Conservation (phyloP, 441 rosid species). For the Erodium texanum region DNA sequence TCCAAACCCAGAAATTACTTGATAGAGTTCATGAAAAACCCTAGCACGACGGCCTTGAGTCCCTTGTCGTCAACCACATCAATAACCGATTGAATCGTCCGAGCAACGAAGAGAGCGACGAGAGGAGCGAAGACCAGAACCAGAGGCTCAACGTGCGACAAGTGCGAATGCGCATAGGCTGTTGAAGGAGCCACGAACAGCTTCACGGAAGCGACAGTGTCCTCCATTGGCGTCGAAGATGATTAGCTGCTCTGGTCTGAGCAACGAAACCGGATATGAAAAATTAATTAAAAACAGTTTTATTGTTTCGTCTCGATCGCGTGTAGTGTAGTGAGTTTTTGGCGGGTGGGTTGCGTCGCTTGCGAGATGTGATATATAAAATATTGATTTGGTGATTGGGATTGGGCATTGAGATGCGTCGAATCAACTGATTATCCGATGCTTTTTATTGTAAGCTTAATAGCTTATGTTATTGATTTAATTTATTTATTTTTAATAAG, state of each 20-base stretch:
- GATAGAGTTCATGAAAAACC: constrained; percentile 44
- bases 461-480: too few relatives aligned
- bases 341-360: too few relatives aligned
- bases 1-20: constrained; percentile 33
- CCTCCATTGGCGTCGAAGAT: constrained; percentile 15
- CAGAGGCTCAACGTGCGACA: constrained; percentile 67
- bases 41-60: constrained; percentile 40
- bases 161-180: constrained; percentile 44
- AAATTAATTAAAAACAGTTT: too few relatives aligned
- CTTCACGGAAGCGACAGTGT: constrained; percentile 15
- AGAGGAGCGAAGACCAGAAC: constrained; percentile 51
- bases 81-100: constrained; percentile 38
- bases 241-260: too few relatives aligned
- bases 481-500: too few relatives aligned
- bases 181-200: constrained; percentile 31
- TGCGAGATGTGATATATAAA: too few relatives aligned
- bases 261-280: not conserved
- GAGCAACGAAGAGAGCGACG: constrained; percentile 52
- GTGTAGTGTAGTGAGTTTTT: too few relatives aligned
- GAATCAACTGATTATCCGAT: too few relatives aligned
- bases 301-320: too few relatives aligned
- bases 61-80: constrained; percentile 51
- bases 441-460: too few relatives aligned
- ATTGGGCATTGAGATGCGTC: too few relatives aligned
- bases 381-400: too few relatives aligned